phyloP scores from a whole-genome alignment of 1,284 basidiomycete species.

The Sphaerobolus stellatus region DNA sequence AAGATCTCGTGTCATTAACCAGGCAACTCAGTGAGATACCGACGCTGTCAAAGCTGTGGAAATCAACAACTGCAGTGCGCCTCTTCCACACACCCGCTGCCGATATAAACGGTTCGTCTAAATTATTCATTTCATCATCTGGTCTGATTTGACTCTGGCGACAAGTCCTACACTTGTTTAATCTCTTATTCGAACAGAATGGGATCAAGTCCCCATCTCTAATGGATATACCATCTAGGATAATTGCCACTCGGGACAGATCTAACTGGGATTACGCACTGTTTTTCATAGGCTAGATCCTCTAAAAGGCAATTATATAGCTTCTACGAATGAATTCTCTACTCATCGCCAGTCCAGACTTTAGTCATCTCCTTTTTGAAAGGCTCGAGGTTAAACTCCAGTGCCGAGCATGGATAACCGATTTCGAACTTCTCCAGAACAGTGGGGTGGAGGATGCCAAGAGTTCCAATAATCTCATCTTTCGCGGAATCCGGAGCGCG shows the following conservation, averaged over 20 bases:
- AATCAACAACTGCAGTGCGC: conserved; percentile 10
- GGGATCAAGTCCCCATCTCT: no score
- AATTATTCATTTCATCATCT: no score
- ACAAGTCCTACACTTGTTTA: no score
- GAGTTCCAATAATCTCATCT: conserved; percentile 76
- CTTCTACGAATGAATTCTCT: not conserved
- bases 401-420: conserved; percentile 89
- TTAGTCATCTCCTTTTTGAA: conserved; percentile 71
- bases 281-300: conserved; percentile 35
- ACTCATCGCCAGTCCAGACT: not conserved
- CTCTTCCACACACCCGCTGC: conserved; percentile 16
- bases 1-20: not conserved
- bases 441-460: conserved; percentile 88
- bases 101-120: no score
- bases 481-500: conserved; percentile 50
- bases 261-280: conserved; percentile 63
- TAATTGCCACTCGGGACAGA: conserved; percentile 41
- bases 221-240: conserved; percentile 54
- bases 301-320: not conserved
- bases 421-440: conserved; percentile 94
- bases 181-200: not conserved
- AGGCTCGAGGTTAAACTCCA: conserved; percentile 93
- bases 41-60: not conserved
- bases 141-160: no score
- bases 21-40: not conserved